Evolutionary conservation across 805 yeast genomes (phyloP), one percentile per base, ranked within the genome.

Genomic region (Ogataea wickerhamii): DNA sequence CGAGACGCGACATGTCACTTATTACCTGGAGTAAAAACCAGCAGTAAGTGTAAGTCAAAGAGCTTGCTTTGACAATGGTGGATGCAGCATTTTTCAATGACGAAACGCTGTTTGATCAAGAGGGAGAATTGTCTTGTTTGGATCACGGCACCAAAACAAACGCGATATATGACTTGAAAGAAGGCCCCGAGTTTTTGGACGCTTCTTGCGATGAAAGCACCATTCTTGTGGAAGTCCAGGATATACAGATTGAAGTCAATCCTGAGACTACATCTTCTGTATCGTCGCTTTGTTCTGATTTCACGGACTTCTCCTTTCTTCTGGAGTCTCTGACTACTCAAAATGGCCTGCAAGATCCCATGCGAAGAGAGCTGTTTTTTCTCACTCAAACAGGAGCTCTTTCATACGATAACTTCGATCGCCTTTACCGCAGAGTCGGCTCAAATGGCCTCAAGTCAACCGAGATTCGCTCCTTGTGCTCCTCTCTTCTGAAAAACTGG

Each of bases 331-430:
- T 42, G 18, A 18, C 36, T n/a, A 24, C 32, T 22, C 28, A 28
- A 18, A 33, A 35, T 18, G 39, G 40, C n/a, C 35, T 45, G 11
- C 20, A 28, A 3, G 46, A 45, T 32, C 32, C 28, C 16, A 43
- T 45, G 13, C 37, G 49, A 10, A 28, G 49, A 14, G 49, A 45
- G 26, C 24, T 45, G 6, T 45, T 45, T 18, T 45, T 45, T 18
- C 28, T 41, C 19, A 45, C 49, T 3, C 49, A 45, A 21, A 45
- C 39, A 3, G 49, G 49, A 13, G 36, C 41, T 19, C 27, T 45
- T 33, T 42, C 49, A 10, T 45, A 45, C 32, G 49, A 45, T 17
- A 45, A 40, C 20, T 42, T 45, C 19, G 49, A 45, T 27, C 40
- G 43, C 7, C 37, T 45, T 17, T 45, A 45, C 32, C 20, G 33